phyloP scores from a whole-genome alignment of 2,329 filamentous ascomycete genomes.

The Clonostachys rhizophaga region DNA sequence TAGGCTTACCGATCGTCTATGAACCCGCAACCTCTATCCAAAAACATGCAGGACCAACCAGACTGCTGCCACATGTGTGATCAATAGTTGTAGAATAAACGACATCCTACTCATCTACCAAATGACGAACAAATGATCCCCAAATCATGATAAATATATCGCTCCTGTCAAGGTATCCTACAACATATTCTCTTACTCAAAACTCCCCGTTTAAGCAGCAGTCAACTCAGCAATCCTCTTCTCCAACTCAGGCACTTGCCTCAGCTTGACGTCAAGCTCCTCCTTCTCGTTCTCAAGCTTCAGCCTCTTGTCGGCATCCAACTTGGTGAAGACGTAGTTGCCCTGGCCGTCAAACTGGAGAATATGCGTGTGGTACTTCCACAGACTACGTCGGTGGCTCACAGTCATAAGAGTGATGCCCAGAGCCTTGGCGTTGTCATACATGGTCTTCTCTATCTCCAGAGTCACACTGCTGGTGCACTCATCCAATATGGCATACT shows the following conservation, averaged over 20 bases:
- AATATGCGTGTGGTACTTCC: constrained; percentile 95
- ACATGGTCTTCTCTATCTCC: constrained; percentile 94
- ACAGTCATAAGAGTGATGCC: constrained; percentile 98
- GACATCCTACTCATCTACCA: no score
- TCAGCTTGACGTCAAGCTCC: constrained; percentile 79
- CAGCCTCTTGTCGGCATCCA: constrained; percentile 84
- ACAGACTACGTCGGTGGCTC: constrained; percentile 82
- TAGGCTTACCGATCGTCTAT: no score
- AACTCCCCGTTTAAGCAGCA: constrained; percentile 19
- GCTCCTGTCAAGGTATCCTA: no score
- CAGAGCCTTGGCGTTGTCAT: constrained; percentile 87
- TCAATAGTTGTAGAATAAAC: no score
- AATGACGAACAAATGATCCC: no score
- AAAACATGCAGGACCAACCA: no score
- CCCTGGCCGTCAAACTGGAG: constrained; percentile 96
- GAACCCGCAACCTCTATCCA: no score
- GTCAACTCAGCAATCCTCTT: constrained; percentile 77
- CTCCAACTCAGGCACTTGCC: constrained; percentile 85
- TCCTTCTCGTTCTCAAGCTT: constrained; percentile 94
- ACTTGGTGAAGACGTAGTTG: constrained; percentile 78
- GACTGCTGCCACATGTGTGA: no score
- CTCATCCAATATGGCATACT: constrained; percentile 94
- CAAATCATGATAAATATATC: no score
- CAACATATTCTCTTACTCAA: no score
- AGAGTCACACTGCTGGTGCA: constrained; percentile 94